phyloP scores from a whole-genome alignment of 129 eudicot genomes.

The Saussurea involucrata region DNA sequence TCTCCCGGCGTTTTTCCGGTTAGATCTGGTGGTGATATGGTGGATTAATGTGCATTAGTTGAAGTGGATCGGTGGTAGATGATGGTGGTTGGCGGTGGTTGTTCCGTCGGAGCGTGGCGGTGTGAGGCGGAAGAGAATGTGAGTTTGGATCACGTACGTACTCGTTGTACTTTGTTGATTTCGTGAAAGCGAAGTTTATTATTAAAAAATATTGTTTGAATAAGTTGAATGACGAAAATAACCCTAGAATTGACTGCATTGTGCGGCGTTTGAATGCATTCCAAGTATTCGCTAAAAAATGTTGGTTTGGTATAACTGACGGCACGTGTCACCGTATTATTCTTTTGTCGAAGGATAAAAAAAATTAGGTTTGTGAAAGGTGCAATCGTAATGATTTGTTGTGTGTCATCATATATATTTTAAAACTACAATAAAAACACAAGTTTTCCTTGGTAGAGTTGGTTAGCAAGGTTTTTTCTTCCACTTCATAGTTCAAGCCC shows the following conservation, averaged over 20 bases:
- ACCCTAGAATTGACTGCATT: constrained; percentile 6
- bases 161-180: background rate
- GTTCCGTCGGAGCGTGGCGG: constrained; percentile 11
- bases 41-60: constrained; percentile 3
- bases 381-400: no score
- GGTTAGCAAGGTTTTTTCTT: no score
- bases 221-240: background rate
- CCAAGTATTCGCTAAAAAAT: no score
- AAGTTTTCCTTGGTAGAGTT: no score
- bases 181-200: background rate
- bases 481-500: no score
- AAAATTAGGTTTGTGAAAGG: no score
- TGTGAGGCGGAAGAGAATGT: no score
- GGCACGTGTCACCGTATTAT: no score
- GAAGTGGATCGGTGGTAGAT: constrained; percentile 11
- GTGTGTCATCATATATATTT: no score
- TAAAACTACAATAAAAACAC: no score
- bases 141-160: constrained; percentile 19
- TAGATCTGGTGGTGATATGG: constrained; percentile 13
- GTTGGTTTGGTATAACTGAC: no score
- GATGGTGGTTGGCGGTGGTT: constrained; percentile 10
- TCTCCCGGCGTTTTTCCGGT: constrained; percentile 22
- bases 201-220: constrained; percentile 8
- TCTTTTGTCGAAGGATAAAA: no score
- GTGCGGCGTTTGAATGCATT: constrained; percentile 13